Percentiles rank a stretch among this genome's conserved stretches.
Conservation (phyloP, 1,139 yeast species). For the Kodamaea sp. region DNA sequence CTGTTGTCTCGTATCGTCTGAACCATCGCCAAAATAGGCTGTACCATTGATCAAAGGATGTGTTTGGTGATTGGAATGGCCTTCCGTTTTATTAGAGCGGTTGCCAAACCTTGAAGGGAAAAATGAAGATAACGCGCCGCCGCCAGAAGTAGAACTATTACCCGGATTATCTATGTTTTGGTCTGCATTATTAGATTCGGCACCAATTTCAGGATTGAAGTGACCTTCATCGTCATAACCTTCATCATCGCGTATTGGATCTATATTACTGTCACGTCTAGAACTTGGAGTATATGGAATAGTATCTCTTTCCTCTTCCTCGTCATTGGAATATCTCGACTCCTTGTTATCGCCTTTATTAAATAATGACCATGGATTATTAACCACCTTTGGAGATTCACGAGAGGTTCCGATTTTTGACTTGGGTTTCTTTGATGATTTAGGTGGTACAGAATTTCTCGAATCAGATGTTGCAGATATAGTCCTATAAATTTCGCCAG, state of each 20-base stretch:
- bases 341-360: constrained; percentile 20
- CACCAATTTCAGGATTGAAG: too few relatives aligned
- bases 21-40: neutral
- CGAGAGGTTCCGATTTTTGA: constrained; percentile 6
- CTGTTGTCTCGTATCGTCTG: constrained; percentile 16
- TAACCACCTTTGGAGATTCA: constrained; percentile 22
- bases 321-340: constrained; percentile 24
- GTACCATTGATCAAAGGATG: neutral
- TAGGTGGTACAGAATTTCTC: constrained; percentile 4
- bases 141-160: neutral
- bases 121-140: constrained; percentile 6
- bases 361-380: constrained; percentile 29
- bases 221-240: constrained; percentile 8
- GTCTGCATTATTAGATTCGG: constrained; percentile 1
- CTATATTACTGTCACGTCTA: constrained; percentile 1
- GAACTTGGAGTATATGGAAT: constrained; percentile 10
- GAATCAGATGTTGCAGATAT: constrained; percentile 11
- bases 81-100: constrained; percentile 6
- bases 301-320: constrained; percentile 21
- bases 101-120: constrained; percentile 15
- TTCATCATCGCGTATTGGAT: constrained; percentile 7
- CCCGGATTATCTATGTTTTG: neutral
- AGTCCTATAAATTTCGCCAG: constrained; percentile 14
- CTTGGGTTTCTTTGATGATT: constrained; percentile 2
- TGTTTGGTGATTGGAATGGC: neutral